Evolutionary conservation across 1,284 basidiomycete genomes (phyloP), one percentile per base, ranked within the genome.

Genomic region (Afroboletus lepidellus): DNA sequence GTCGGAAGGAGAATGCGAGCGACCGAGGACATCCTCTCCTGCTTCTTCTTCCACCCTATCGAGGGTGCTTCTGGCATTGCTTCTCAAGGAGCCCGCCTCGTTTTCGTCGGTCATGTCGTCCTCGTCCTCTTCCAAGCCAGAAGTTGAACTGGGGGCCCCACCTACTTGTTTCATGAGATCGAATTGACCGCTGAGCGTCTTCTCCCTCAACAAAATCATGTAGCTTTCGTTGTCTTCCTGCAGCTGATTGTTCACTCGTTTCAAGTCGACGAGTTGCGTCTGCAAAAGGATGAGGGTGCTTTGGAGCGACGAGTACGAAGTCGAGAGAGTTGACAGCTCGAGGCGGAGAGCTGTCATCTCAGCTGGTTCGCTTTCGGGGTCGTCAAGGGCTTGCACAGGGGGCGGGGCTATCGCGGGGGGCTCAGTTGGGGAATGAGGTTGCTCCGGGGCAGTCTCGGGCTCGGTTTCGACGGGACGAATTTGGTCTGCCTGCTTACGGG

Each of bases 211-310:
- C 41, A 98, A 77, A 56, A 94, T 91, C 78, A 95, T 93, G 74
- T 93, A 98, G 44, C 90, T 90, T 71, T 96, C 93, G 69, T 96
- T 97, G 64, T 97, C 94, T 67, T 97, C 94, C 68, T 92, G 89
- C 37, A 92, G 65, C 56, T 87, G 84, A 59, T 85, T 80, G 64
- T 92, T 92, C 58, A 92, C 89, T 50, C 90, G 76, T 68, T 90
- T 87, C 47, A 92, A 70, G 60, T 92, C 89, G 32, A 84, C 74
- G 5, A 92, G 77, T 61, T 92, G 88, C 2, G 81, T 80, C 68
- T 91, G 89, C 38, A 92, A 74, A 36, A 90, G 79, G 33, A 83
- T 74, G 13, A 91, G 74, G 29, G 88, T 92, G 54, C 80, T 89
- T 62, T 92, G 90, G 18, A 92, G 69, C 18, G 89, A 92, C 1